Percentiles rank a stretch among this genome's conserved stretches.
Conservation (phyloP, 2,329 filamentous ascomycete genomes). For the Cryphonectria japonica region DNA sequence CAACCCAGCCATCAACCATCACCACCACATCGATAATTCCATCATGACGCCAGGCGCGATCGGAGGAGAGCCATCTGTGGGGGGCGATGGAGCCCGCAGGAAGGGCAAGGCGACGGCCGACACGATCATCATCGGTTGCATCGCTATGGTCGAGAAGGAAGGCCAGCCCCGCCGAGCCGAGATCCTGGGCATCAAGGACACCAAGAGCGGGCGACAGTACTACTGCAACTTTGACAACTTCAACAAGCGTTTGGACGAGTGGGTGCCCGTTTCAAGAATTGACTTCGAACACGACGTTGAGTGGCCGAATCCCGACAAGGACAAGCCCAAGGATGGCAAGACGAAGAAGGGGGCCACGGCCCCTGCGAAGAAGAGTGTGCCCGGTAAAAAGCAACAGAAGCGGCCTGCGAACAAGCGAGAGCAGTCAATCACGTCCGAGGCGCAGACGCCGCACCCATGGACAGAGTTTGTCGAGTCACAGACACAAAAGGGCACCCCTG, state of each 20-base stretch:
- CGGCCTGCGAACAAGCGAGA: constrained; percentile 56
- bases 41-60: constrained; percentile 59
- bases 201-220: constrained; percentile 85
- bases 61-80: constrained; percentile 57
- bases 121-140: constrained; percentile 69
- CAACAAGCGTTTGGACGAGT: constrained; percentile 86
- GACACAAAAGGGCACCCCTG: constrained; percentile 49
- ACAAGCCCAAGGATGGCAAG: constrained; percentile 74
- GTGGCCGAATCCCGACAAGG: constrained; percentile 91
- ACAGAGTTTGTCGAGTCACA: constrained; percentile 56
- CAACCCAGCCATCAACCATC: constrained; percentile 29
- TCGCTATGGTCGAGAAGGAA: constrained; percentile 69
- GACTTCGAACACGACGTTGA: constrained; percentile 91
- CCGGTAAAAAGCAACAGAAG: constrained; percentile 63
- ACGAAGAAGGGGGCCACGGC: constrained; percentile 69
- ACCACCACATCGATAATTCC: constrained; percentile 34
- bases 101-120: constrained; percentile 84
- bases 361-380: constrained; percentile 57
- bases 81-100: constrained; percentile 62
- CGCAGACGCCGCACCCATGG: constrained; percentile 59
- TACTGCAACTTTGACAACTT: constrained; percentile 99
- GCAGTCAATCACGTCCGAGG: constrained; percentile 57
- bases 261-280: constrained; percentile 81
- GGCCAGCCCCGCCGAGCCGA: constrained; percentile 89
- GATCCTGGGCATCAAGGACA: constrained; percentile 90